These are phyloP conservation scores for Colletotrichum tropicicola DNA, from an alignment of 2,329 filamentous ascomycete species.

Conservation along the genomic window DNA sequence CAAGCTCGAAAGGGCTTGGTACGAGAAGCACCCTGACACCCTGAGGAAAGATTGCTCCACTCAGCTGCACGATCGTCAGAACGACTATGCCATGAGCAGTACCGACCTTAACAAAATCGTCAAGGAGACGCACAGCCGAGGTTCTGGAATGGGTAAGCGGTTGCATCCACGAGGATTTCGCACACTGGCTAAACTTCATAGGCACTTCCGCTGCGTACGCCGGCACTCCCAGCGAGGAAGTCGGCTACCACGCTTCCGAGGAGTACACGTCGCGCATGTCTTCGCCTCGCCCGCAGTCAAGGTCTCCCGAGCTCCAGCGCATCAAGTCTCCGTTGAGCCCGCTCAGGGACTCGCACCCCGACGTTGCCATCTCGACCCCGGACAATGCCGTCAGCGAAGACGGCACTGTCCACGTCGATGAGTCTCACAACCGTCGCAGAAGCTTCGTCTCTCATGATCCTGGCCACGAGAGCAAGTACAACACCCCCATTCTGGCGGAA, in stretches of 20 bases:
- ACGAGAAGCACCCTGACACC: conserved; percentile 88
- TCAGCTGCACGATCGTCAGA: conserved; percentile 63
- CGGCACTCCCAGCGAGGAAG: conserved; percentile 88
- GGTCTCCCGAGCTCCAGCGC: conserved; percentile 48
- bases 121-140: conserved; percentile 70
- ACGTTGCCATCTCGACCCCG: conserved; percentile 41
- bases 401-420: conserved; percentile 80
- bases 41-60: conserved; percentile 76
- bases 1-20: conserved; percentile 91
- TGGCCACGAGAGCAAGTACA: conserved; percentile 55
- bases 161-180: background rate
- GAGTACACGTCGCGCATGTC: conserved; percentile 82
- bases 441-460: conserved; percentile 38
- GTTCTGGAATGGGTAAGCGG: conserved; percentile 59
- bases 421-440: conserved; percentile 59
- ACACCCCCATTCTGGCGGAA: conserved; percentile 84
- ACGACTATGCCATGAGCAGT: conserved; percentile 86
- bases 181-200: conserved; percentile 47
- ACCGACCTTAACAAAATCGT: conserved; percentile 93
- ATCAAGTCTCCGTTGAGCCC: conserved; percentile 38
- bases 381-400: conserved; percentile 54
- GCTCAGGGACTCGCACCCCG: conserved; percentile 35
- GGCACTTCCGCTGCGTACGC: conserved; percentile 69
- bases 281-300: conserved; percentile 66
- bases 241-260: conserved; percentile 87